A percentile compares a stretch with the other conserved stretches of the same genome.
phyloP scores from a whole-genome alignment of 192 early-diverging fungal species.

The Entomortierella beljakovae region DNA sequence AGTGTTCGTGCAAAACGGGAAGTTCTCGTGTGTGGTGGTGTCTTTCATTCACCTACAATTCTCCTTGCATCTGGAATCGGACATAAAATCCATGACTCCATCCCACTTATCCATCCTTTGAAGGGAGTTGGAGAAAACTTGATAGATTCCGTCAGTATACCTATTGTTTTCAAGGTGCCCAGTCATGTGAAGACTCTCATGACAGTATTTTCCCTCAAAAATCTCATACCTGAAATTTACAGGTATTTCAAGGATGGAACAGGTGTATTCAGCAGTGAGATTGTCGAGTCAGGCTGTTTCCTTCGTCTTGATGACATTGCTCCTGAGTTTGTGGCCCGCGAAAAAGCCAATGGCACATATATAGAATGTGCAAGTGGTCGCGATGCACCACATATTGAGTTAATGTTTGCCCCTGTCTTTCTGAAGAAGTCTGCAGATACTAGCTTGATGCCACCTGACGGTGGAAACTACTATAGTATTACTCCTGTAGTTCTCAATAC shows the following conservation, averaged over 20 bases:
- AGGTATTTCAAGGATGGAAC: constrained; percentile 9
- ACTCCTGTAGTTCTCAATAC: constrained; percentile 14
- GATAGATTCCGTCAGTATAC: constrained; percentile 34
- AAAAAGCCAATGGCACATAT: constrained; percentile 23
- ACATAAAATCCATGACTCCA: neutral
- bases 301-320: constrained; percentile 24
- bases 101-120: constrained; percentile 31
- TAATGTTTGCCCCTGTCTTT: constrained; percentile 6
- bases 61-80: constrained; percentile 57
- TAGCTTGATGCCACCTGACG: neutral
- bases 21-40: constrained; percentile 54
- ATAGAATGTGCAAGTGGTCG: constrained; percentile 23
- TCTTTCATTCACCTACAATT: constrained; percentile 42
- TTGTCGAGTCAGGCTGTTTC: constrained; percentile 15
- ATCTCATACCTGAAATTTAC: neutral
- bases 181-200: neutral
- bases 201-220: neutral
- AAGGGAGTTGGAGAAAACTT: constrained; percentile 54
- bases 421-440: neutral
- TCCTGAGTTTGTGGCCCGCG: constrained; percentile 30
- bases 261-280: constrained; percentile 1
- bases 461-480: constrained; percentile 7
- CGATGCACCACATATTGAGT: constrained; percentile 25
- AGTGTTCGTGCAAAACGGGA: constrained; percentile 22
- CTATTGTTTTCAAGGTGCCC: constrained; percentile 15